Percentiles rank a stretch among this genome's conserved stretches.
Conservation (phyloP, 371 early-diverging fungal genomes). For the Umbelopsis sp. region DNA sequence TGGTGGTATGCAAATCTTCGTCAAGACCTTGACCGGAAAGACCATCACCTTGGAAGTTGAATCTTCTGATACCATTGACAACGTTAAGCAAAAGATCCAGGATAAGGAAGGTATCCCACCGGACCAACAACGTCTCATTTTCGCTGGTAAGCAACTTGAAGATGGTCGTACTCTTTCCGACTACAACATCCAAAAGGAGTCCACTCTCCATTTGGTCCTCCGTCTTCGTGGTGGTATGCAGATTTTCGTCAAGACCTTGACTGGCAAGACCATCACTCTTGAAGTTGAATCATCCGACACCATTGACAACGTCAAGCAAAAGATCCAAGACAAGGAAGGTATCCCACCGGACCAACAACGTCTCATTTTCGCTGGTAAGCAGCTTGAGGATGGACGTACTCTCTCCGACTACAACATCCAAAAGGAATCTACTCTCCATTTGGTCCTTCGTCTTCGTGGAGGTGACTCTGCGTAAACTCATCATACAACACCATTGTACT, state of each 20-base stretch:
- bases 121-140: slow-evolving; percentile 65
- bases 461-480: slow-evolving; percentile 23
- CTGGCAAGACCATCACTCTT: slow-evolving; percentile 81
- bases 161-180: slow-evolving; percentile 66
- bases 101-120: slow-evolving; percentile 84
- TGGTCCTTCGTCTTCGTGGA: slow-evolving; percentile 96
- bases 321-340: slow-evolving; percentile 94
- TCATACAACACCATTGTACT: background rate
- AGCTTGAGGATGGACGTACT: slow-evolving; percentile 95
- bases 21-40: slow-evolving; percentile 85
- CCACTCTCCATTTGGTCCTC: slow-evolving; percentile 96
- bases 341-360: slow-evolving; percentile 99
- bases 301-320: slow-evolving; percentile 87
- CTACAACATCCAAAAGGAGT: slow-evolving; percentile 95
- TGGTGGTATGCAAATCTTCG: slow-evolving; percentile 82
- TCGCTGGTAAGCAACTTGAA: slow-evolving; percentile 63
- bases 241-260: slow-evolving; percentile 31
- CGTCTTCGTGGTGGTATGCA: slow-evolving; percentile 15
- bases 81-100: slow-evolving; percentile 91
- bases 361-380: slow-evolving; percentile 98
- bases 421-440: slow-evolving; percentile 95
- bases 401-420: slow-evolving; percentile 84
- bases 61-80: slow-evolving; percentile 83
- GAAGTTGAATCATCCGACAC: slow-evolving; percentile 88
- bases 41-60: slow-evolving; percentile 97